Conservation (phyloP, 1,284 basidiomycete species). For the Melampsora larici-populina region DNA sequence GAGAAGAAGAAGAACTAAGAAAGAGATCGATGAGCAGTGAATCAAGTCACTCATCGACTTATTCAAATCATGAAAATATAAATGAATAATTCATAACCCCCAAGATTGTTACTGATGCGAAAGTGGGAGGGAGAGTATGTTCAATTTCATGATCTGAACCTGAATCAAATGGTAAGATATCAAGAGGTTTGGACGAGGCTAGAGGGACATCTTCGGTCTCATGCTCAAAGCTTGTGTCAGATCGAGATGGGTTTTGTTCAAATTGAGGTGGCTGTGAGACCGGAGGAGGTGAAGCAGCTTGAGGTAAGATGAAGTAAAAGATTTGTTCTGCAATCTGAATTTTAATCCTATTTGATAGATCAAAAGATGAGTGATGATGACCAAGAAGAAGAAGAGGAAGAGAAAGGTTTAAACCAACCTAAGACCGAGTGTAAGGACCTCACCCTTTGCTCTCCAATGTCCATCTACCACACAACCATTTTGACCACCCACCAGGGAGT, state of each 20-base stretch:
- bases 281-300: constrained; percentile 50
- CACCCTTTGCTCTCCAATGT: constrained; percentile 85
- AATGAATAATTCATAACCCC: too few relatives aligned
- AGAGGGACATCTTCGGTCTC: neutral
- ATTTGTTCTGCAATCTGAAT: constrained; percentile 98
- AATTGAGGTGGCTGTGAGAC: constrained; percentile 35
- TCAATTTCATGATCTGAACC: neutral
- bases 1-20: too few relatives aligned
- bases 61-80: too few relatives aligned
- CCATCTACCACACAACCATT: too few relatives aligned
- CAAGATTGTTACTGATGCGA: too few relatives aligned
- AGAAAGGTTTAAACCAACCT: too few relatives aligned
- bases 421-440: constrained; percentile 72
- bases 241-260: constrained; percentile 44
- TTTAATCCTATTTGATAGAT: constrained; percentile 67
- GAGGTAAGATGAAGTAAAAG: constrained; percentile 89
- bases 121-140: neutral
- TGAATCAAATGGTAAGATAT: neutral
- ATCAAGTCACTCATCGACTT: too few relatives aligned
- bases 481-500: constrained; percentile 85
- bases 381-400: too few relatives aligned
- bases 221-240: constrained; percentile 26
- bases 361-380: constrained; percentile 31
- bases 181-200: neutral
- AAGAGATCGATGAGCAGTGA: too few relatives aligned